Evolutionary conservation across 2,329 filamentous ascomycete genomes (phyloP), one percentile per base, ranked within the genome.

Genomic region (Fonsecaea nubica): DNA sequence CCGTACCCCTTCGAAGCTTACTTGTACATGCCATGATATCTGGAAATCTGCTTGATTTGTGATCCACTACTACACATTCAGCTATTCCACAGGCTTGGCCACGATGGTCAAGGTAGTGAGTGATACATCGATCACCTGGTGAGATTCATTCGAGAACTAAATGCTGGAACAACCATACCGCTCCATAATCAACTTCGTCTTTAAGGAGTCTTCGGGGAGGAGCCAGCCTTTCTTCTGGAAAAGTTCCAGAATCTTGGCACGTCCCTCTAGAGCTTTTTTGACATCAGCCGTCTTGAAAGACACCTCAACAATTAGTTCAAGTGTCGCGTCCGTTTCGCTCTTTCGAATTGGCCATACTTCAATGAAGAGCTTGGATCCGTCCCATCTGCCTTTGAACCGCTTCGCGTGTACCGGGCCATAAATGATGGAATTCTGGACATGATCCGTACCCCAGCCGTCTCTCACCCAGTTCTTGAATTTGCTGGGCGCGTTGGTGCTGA

Each of bases 391-490:
- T 42, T 69, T 68, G 32, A 67, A 78, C 25, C 75, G 73, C 68
- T 74, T 75, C 1, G 74, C 72, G 52, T 75, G 70, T 18, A 78
- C 65, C 8, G 76, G 76, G 21, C 76, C 76, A 67, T 74, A 77
- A 52, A 78, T 72, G 9, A 73, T 68, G 38, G 75, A 70, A 15
- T 59, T 58, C 7, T 59, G 68, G 45, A 78, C 71, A 65, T 45
- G 40, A 4, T 42, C 6, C 40, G 13, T n/a, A 18, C 40, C 40
- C 40, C 40, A 42, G 15, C n/a, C 7, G 4, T 15, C 13, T 7
- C 13, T 4, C 6, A 7, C 2, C 40, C 40, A 42, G n/a, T 42
- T 18, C 40, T 18, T n/a, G 15, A 42, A 42, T 42, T 42, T 15
- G 15, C n/a, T n/a, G 13, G 40, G 40, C 15, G 40, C 40, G 5